Evolutionary conservation across 202 grass and related monocot species (phyloP).

Genomic region (Digitaria exilis): DNA sequence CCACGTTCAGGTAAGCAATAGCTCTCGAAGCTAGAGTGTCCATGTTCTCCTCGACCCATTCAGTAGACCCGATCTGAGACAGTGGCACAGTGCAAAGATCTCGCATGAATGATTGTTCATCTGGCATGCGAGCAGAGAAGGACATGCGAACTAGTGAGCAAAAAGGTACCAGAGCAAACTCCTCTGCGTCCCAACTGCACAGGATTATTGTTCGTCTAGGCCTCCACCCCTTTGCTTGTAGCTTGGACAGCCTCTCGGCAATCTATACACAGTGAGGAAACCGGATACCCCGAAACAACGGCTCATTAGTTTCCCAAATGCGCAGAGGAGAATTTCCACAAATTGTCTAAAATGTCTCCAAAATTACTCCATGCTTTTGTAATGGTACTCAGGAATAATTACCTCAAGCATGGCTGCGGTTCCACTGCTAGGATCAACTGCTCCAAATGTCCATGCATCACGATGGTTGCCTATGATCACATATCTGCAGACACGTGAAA

Average conservation of each 20-base stretch:
- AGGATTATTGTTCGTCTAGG: slow-evolving; percentile 76
- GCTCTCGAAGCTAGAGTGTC: slow-evolving; percentile 68
- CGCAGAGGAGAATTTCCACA: neutral
- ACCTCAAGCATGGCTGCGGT: slow-evolving; percentile 80
- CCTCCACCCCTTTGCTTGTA: slow-evolving; percentile 65
- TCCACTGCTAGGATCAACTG: slow-evolving; percentile 65
- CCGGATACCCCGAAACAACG: neutral
- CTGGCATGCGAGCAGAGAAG: neutral
- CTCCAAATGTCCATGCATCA: slow-evolving; percentile 83
- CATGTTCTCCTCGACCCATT: slow-evolving; percentile 77
- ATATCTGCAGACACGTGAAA: slow-evolving; percentile 32
- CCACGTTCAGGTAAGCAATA: slow-evolving; percentile 80
- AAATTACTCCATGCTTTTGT: neutral
- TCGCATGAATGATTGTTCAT: neutral
- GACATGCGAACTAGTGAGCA: neutral
- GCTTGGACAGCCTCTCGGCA: slow-evolving; percentile 53
- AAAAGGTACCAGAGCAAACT: slow-evolving; percentile 63
- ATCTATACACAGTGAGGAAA: slow-evolving; percentile 36
- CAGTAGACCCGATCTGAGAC: slow-evolving; percentile 72
- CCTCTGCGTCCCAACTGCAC: slow-evolving; percentile 82
- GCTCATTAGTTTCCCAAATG: neutral
- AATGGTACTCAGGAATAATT: neutral
- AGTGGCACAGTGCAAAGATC: slow-evolving; percentile 16
- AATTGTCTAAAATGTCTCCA: neutral
- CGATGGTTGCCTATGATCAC: slow-evolving; percentile 81